These are phyloP conservation scores for Cyberlindnera suaveolens DNA, from an alignment of 805 yeast genomes.

Conservation along the genomic window DNA sequence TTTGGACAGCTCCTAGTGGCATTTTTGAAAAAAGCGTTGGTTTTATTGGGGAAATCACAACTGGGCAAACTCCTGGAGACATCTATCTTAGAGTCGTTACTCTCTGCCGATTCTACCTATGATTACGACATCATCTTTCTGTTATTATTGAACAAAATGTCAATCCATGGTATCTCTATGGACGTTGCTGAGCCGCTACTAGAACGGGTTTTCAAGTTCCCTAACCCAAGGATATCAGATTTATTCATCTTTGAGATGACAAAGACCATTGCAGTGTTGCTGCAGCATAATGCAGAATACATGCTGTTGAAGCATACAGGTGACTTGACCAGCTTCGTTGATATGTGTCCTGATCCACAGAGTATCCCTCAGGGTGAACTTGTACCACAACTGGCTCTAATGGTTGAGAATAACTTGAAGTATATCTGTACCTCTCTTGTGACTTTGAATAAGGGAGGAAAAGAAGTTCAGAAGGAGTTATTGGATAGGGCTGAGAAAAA, in stretches of 20 bases:
- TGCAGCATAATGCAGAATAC: slow-evolving; percentile 12
- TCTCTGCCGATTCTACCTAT: slow-evolving; percentile 7
- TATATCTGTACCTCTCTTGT: slow-evolving; percentile 16
- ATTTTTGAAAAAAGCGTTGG: slow-evolving; percentile 19
- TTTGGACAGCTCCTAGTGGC: slow-evolving; percentile 10
- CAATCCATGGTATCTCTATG: slow-evolving; percentile 11
- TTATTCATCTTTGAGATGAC: slow-evolving; percentile 21
- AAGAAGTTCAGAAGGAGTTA: slow-evolving; percentile 1
- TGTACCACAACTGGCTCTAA: background rate
- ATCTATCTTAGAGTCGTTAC: slow-evolving; percentile 5
- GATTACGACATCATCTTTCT: slow-evolving; percentile 11
- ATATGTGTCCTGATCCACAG: slow-evolving; percentile 4
- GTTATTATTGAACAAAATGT: slow-evolving; percentile 17
- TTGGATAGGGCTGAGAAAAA: background rate
- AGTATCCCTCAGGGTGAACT: slow-evolving; percentile 7
- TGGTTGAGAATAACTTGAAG: slow-evolving; percentile 19
- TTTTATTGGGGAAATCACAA: slow-evolving; percentile 9
- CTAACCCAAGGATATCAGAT: slow-evolving; percentile 9
- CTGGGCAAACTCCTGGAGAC: slow-evolving; percentile 1
- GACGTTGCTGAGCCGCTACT: slow-evolving; percentile 4
- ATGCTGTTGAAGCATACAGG: slow-evolving; percentile 6
- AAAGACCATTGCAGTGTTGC: slow-evolving; percentile 21
- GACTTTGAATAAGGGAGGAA: slow-evolving; percentile 2
- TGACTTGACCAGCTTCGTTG: slow-evolving; percentile 9
- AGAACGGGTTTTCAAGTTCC: slow-evolving; percentile 10